Percentiles rank a stretch among this genome's conserved stretches.
Evolutionary conservation across 2,329 filamentous ascomycete species (phyloP).

Genomic region (Hypoxylon sp.): DNA sequence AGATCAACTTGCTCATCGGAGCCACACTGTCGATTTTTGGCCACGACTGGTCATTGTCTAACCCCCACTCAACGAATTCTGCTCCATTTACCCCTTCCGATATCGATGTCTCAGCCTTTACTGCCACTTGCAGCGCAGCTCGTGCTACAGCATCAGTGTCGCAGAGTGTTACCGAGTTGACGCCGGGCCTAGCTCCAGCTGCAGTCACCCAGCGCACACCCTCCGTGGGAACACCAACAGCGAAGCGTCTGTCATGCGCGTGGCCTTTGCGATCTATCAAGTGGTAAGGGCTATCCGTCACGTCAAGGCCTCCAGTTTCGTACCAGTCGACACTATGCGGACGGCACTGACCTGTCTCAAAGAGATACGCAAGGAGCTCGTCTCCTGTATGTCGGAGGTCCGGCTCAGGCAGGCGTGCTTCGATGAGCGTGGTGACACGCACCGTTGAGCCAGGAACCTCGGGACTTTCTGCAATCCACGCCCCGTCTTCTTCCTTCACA

Average conservation of each 20-base stretch:
- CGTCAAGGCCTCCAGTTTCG: constrained; percentile 25
- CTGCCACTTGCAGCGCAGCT: constrained; percentile 11
- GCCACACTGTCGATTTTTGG: not conserved
- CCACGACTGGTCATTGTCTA: not conserved
- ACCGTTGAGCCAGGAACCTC: constrained; percentile 18
- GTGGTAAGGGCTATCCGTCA: constrained; percentile 9
- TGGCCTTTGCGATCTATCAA: constrained; percentile 21
- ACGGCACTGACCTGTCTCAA: constrained; percentile 29
- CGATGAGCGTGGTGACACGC: constrained; percentile 28
- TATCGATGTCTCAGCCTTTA: not conserved
- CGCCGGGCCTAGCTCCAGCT: constrained; percentile 29
- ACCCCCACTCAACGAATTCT: not conserved
- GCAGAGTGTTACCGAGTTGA: constrained; percentile 30
- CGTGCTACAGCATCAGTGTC: constrained; percentile 26
- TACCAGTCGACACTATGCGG: constrained; percentile 14
- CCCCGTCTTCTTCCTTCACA: constrained; percentile 14
- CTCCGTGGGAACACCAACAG: constrained; percentile 32
- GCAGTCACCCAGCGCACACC: constrained; percentile 34
- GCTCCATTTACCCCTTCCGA: too few species aligned
- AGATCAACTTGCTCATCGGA: too few species aligned
- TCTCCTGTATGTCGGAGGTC: constrained; percentile 25
- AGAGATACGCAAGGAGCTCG: constrained; percentile 20
- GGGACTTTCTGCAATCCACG: constrained; percentile 20
- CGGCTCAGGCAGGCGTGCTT: constrained; percentile 32
- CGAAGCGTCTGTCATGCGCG: constrained; percentile 27